phyloP scores from a whole-genome alignment of 2,329 filamentous ascomycete species.

The Sporothrix brasiliensis region DNA sequence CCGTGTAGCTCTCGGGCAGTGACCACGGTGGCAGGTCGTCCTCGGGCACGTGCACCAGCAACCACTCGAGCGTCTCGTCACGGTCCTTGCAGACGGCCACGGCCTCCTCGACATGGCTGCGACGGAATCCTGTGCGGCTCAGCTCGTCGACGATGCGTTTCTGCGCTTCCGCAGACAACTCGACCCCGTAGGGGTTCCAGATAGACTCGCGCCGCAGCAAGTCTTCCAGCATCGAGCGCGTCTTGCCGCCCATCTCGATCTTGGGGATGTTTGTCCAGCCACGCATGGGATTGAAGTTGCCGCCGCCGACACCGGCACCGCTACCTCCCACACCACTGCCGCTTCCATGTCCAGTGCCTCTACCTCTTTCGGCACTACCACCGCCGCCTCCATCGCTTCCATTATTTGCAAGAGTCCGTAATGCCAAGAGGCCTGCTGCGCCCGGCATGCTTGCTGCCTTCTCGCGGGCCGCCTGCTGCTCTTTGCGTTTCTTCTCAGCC shows the following conservation, averaged over 20 bases:
- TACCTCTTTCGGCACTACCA: constrained; percentile 42
- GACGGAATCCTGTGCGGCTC: constrained; percentile 78
- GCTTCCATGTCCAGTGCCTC: constrained; percentile 35
- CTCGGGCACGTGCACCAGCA: constrained; percentile 94
- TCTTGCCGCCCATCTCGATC: constrained; percentile 87
- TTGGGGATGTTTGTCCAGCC: constrained; percentile 85
- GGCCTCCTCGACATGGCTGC: constrained; percentile 86
- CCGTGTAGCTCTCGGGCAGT: constrained; percentile 86
- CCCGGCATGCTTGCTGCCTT: constrained; percentile 68
- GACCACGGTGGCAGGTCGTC: constrained; percentile 94
- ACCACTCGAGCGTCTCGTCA: constrained; percentile 93
- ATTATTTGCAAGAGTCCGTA: constrained; percentile 47
- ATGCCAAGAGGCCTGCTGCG: constrained; percentile 58
- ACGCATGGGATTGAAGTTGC: constrained; percentile 54
- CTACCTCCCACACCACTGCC: constrained; percentile 34
- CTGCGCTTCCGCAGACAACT: constrained; percentile 62
- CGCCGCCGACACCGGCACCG: constrained; percentile 41
- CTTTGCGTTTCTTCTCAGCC: constrained; percentile 77
- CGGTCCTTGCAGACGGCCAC: constrained; percentile 83
- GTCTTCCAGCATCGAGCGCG: constrained; percentile 75
- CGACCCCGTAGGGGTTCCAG: constrained; percentile 82
- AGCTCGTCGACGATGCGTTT: constrained; percentile 71
- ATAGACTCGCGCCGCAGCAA: constrained; percentile 75
- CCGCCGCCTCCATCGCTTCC: constrained; percentile 38
- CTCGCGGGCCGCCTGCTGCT: constrained; percentile 67